Evolutionary conservation across 2,329 filamentous ascomycete species (phyloP), one percentile per base, ranked within the genome.

Genomic region (Paradendryphiella salina): DNA sequence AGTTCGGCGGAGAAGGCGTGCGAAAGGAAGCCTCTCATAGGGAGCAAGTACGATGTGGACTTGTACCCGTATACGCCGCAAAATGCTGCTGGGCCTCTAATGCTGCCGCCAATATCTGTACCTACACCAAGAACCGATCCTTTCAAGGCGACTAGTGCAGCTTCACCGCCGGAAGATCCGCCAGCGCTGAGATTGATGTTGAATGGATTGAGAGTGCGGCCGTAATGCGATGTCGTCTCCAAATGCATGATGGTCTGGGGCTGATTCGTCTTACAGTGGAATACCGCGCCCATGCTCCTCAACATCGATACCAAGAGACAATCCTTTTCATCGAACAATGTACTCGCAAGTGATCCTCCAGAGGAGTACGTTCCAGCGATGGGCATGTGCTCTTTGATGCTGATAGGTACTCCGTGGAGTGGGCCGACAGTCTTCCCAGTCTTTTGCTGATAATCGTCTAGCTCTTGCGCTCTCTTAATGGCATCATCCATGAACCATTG

Each of bases 191-290:
- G 67, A 3, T 64, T 49, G 20, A 55, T 63, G 51, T 80, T 79
- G 45, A 74, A 67, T 2, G 78, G 74, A 55, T 80, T 80, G 15
- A 79, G 54, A 1, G 75, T 66, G 10, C 69, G 59, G 3, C 70
- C 70, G 40, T 72, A 72, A 29, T 84, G 80, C 68, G 84, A 84
- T 61, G 79, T 69, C 0, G 80, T 82, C 68, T 85, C 81, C 4
- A 79, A 77, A 47, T 71, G 64, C 80, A 80, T 77, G 53, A 82
- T 72, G 1, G 75, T 77, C 45, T 79, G 76, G 2, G 80, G 78
- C 3, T 81, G 65, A 47, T 80, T 81, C 2, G 79, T 82, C 63
- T 81, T 79, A 59, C 68, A 73, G 53, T 77, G 75, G 0, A 84
- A 71, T 0, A 82, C 73, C 1, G 81, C 82, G 8, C 82, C 82